These are phyloP conservation scores for Leucocoprinus gongylophorus DNA, from an alignment of 1,284 basidiomycete genomes.

Conservation along the genomic window DNA sequence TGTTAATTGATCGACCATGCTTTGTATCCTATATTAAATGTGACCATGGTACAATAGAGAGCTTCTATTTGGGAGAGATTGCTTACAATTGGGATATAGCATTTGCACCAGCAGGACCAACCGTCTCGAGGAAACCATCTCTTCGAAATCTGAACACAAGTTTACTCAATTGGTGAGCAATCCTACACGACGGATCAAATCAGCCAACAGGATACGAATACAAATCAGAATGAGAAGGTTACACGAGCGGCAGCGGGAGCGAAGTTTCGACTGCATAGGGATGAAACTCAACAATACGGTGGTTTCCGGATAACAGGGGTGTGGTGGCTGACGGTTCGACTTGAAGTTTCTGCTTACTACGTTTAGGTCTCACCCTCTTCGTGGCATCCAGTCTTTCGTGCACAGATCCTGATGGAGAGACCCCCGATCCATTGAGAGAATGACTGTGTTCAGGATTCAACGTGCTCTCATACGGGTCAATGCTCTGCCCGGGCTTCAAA, in stretches of 20 bases:
- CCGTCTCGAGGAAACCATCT: slow-evolving; percentile 73
- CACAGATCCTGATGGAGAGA: slow-evolving; percentile 25
- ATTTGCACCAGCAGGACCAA: slow-evolving; percentile 79
- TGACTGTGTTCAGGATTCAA: slow-evolving; percentile 26
- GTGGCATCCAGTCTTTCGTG: slow-evolving; percentile 44
- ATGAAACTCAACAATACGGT: slow-evolving; percentile 57
- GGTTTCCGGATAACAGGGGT: slow-evolving; percentile 50
- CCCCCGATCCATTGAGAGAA: slow-evolving; percentile 24
- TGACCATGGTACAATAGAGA: not conserved
- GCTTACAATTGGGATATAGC: slow-evolving; percentile 60
- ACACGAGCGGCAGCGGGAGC: slow-evolving; percentile 72
- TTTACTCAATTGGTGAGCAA: slow-evolving; percentile 72
- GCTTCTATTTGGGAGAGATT: not conserved
- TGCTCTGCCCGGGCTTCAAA: slow-evolving; percentile 13
- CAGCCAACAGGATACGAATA: not conserved
- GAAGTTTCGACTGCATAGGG: slow-evolving; percentile 46
- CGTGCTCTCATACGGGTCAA: slow-evolving; percentile 31
- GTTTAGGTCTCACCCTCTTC: slow-evolving; percentile 59
- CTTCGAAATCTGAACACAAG: slow-evolving; percentile 67
- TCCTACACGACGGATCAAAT: slow-evolving; percentile 34
- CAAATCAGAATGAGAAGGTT: not conserved
- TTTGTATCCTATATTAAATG: slow-evolving; percentile 47
- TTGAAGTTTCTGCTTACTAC: slow-evolving; percentile 46
- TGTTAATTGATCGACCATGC: slow-evolving; percentile 78
- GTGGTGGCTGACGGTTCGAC: slow-evolving; percentile 34